Evolutionary conservation across 2,329 filamentous ascomycete genomes (phyloP), one percentile per base, ranked within the genome.

Genomic region (Penicillium crustosum): DNA sequence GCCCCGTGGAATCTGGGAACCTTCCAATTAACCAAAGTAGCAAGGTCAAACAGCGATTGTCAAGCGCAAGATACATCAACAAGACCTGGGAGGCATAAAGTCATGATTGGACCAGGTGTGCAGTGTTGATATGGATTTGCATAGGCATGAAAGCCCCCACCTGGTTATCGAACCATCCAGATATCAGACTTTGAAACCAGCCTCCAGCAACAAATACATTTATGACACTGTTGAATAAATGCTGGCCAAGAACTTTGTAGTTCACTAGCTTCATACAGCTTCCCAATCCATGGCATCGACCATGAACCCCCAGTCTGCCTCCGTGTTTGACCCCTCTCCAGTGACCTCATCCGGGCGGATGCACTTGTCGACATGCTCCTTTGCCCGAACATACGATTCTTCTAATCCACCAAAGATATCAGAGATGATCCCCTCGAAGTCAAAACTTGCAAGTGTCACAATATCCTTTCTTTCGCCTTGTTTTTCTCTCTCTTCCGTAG

Each of bases 211-310:
- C n/a, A 48, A 1, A n/a, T 31, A 27, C n/a, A 17, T 19, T 13
- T 25, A 51, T 1, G 17, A n/a, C 19, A 6, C 25, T 4, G 19
- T 8, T 8, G n/a, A 42, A 29, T 42, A 15, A 21, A 9, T 1
- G 9, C 17, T n/a, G n/a, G n/a, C 13, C 12, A 23, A 31, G 6
- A 7, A 41, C 17, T 29, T 3, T 51, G 25, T 21, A 50, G 13
- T 19, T 36, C 6, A 17, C 13, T 23, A 21, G 9, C 12, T 25
- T 66, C 58, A 73, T 38, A 74, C 67, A 43, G 71, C 70, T 66
- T 84, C 80, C 82, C 82, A 84, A 58, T 85, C 83, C 83, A 85
- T 86, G 1, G 82, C 82, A 60, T 85, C 83, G 2, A 83, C 79
- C 71, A 86, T 84, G 57, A 84, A 85, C 27, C 77, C 79, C 81